Evolutionary conservation across 345 rosid species (phyloP).

Genomic region (Erodium maritimum): DNA sequence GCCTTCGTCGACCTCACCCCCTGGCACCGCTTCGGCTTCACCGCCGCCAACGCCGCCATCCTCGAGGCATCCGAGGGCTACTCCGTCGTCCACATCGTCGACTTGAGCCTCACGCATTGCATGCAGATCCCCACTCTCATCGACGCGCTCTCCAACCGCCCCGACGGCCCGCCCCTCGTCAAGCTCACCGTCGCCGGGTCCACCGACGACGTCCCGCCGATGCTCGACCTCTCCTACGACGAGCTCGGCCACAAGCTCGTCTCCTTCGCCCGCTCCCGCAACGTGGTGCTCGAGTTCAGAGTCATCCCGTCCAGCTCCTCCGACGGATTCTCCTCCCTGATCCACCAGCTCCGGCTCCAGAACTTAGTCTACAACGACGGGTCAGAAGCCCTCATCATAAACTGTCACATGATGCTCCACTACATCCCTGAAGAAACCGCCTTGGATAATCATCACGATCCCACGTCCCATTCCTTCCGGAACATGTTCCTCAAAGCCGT

Average conservation of each 20-base stretch:
- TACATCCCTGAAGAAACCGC: slow-evolving; percentile 57
- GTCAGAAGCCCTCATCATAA: slow-evolving; percentile 59
- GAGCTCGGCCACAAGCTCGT: slow-evolving; percentile 59
- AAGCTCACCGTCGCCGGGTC: slow-evolving; percentile 56
- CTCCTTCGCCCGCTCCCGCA: slow-evolving; percentile 63
- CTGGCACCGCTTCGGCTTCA: slow-evolving; percentile 91
- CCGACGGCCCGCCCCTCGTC: slow-evolving; percentile 45
- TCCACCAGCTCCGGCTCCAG: slow-evolving; percentile 50
- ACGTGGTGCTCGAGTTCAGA: slow-evolving; percentile 48
- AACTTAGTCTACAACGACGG: slow-evolving; percentile 30
- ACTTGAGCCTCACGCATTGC: slow-evolving; percentile 75
- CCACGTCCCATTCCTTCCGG: slow-evolving; percentile 29
- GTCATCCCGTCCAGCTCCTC: slow-evolving; percentile 41
- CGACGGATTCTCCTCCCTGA: slow-evolving; percentile 55
- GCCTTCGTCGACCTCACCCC: slow-evolving; percentile 84
- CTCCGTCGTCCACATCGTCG: slow-evolving; percentile 66
- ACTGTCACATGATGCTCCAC: slow-evolving; percentile 87
- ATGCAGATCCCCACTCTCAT: slow-evolving; percentile 94
- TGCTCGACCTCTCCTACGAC: slow-evolving; percentile 51
- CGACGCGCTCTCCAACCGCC: slow-evolving; percentile 53
- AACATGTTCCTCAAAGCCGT: slow-evolving; percentile 45
- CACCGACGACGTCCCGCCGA: slow-evolving; percentile 31
- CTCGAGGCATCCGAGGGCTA: slow-evolving; percentile 68
- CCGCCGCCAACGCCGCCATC: slow-evolving; percentile 71
- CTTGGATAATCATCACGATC: slow-evolving; percentile 2